Base-by-base conservation (phyloP, 495 filamentous ascomycete species). In the Mytilinidion resinicola region DNA sequence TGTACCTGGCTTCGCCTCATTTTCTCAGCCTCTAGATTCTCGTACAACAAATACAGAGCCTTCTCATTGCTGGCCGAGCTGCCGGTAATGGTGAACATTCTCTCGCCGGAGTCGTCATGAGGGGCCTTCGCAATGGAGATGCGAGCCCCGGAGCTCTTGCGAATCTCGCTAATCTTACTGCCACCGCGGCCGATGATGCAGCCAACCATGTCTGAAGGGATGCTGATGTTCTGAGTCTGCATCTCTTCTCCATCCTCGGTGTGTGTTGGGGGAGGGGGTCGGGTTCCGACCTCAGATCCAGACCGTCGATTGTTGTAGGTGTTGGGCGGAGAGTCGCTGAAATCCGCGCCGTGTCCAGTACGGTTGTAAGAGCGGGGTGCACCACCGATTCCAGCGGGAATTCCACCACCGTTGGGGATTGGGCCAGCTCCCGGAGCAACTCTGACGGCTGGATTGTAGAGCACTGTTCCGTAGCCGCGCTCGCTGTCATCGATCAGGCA, bases 21-120 rank as follows among this genome's bases (percentile, higher is more conserved):
- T 80, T 98, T 98, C 79, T 98, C 93, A 15, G 90, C 93, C 74
- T 98, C 93, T 35, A 98, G 83, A 74, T 98, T 97, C 80, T 98
- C 93, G 75, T 98, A 98, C 50, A 98, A 81, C 37, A 97, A 83
- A 72, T 92, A 97, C 9, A 98, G 80, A 14, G 93, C 93, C 63
- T 90, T 91, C 77, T 98, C 93, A 67, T 97, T 97, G 60, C 88
- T 88, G 73, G 82, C 82, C 21, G 86, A 84, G 56, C 88, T 95
- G 58, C 93, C 93, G 81, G 95, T 96, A 70, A 98, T 96, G 61
- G 93, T 97, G 77, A 97, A 98, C 93, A 98, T 97, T 67, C 93
- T 85, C 81, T 98, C 93, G 53, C 93, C 93, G 47, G 90, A 91
- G 55, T 97, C 95, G 64, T 97, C 93, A 66, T 98, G 93, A 35